A percentile compares a stretch with the other conserved stretches of the same genome.
These are phyloP conservation scores for Leccinum ochraceum DNA, from an alignment of 768 basidiomycete species.

Conservation along the genomic window DNA sequence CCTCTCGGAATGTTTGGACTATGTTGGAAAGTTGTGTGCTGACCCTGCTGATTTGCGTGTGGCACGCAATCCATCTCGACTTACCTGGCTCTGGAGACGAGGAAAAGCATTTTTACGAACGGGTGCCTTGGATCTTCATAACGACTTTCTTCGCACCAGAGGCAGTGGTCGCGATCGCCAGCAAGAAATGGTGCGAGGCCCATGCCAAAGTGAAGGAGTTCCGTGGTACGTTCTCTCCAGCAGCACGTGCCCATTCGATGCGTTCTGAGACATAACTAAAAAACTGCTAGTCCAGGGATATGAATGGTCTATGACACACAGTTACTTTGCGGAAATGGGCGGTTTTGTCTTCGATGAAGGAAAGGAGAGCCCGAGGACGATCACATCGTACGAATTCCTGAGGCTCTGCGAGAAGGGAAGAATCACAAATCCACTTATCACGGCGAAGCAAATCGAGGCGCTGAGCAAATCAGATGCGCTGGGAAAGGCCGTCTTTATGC, in stretches of 20 bases:
- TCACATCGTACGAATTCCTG: neutral
- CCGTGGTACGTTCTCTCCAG: slow-evolving; percentile 1
- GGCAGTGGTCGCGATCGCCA: neutral
- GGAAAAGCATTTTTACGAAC: neutral
- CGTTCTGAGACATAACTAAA: neutral
- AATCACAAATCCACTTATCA: neutral
- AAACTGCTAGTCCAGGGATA: neutral
- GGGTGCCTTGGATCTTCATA: neutral
- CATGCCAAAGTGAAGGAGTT: neutral
- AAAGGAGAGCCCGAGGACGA: neutral
- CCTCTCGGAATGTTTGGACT: neutral
- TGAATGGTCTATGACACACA: slow-evolving; percentile 5
- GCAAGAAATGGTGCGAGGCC: neutral
- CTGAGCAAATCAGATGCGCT: neutral
- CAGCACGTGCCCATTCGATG: neutral
- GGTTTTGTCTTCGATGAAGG: neutral
- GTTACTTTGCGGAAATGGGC: slow-evolving; percentile 5
- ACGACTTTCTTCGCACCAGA: neutral
- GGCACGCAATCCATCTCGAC: slow-evolving; percentile 1
- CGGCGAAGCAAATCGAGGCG: neutral
- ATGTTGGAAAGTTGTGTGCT: neutral
- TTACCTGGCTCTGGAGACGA: neutral
- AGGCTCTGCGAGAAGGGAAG: neutral
- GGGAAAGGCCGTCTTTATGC: neutral
- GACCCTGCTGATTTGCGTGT: slow-evolving; percentile 3